These are phyloP conservation scores for Paramecium sonneborni DNA, from an alignment of 73 alveolate genomes.

Conservation along the genomic window DNA sequence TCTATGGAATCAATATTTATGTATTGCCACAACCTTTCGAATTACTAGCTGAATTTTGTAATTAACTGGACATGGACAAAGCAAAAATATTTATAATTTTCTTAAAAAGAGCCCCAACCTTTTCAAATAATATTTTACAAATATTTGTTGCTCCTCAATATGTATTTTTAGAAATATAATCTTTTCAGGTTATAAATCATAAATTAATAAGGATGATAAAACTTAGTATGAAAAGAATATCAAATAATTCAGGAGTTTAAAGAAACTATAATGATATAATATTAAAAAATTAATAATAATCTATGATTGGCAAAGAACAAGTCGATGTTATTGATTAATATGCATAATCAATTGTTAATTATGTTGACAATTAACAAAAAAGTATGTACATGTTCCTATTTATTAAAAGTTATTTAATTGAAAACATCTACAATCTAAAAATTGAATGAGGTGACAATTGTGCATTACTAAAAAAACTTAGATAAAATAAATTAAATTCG, in stretches of 20 bases:
- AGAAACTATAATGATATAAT: not conserved
- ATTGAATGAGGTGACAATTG: constrained; percentile 43
- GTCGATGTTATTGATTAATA: not conserved
- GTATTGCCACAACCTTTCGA: not conserved
- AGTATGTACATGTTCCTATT: not conserved
- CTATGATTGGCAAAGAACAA: constrained; percentile 47
- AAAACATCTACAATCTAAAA: not conserved
- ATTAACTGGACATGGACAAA: not conserved
- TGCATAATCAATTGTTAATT: not conserved
- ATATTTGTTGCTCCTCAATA: constrained; percentile 7
- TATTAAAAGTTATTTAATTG: not conserved
- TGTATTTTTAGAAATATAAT: not conserved
- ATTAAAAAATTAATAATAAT: not conserved
- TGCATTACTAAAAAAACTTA: not conserved
- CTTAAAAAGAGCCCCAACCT: constrained; percentile 22
- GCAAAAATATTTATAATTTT: not conserved
- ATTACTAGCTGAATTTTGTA: not conserved
- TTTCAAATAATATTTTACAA: not conserved
- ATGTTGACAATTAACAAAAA: not conserved
- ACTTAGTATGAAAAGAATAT: not conserved
- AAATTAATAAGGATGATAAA: not conserved
- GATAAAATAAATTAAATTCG: not conserved
- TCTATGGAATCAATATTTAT: not conserved
- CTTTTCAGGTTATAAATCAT: not conserved
- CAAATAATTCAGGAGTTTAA: not conserved